phyloP scores from a whole-genome alignment of 2,329 filamentous ascomycete species.

The Aspergillus udagawae region DNA sequence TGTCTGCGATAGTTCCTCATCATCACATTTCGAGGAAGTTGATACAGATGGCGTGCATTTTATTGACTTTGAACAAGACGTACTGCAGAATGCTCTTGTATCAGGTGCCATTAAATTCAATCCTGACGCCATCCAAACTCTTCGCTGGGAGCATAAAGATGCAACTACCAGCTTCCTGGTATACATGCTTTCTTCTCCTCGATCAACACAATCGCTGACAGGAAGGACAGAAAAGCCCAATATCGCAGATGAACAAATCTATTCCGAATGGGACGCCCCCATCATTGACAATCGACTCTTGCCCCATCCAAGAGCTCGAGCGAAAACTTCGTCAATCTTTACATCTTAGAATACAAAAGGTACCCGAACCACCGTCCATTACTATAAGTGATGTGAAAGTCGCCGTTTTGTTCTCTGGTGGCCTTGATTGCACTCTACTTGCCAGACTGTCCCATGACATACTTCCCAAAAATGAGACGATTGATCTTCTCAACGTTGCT shows the following conservation, averaged over 20 bases:
- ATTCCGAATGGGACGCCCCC: conserved; percentile 28
- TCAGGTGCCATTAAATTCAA: conserved; percentile 7
- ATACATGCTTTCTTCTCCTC: conserved; percentile 6
- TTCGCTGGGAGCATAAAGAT: conserved; percentile 25
- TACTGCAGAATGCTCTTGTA: conserved; percentile 2
- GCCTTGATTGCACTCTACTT: conserved; percentile 85
- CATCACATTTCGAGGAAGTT: conserved; percentile 68
- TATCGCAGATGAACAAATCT: conserved; percentile 43
- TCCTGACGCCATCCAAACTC: conserved; percentile 19
- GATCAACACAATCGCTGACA: conserved; percentile 3
- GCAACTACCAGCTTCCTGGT: conserved; percentile 21
- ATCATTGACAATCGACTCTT: conserved; percentile 38
- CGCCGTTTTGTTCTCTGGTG: conserved; percentile 88
- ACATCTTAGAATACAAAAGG: conserved; percentile 58
- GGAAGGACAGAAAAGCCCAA: conserved; percentile 34
- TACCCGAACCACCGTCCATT: conserved; percentile 55
- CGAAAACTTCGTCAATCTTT: conserved; percentile 59
- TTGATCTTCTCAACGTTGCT: conserved; percentile 92
- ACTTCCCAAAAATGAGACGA: conserved; percentile 61
- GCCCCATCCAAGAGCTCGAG: conserved; percentile 52
- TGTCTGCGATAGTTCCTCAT: conserved; percentile 53
- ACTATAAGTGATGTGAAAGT: conserved; percentile 42
- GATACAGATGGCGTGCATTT: conserved; percentile 78
- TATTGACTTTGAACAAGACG: conserved; percentile 49
- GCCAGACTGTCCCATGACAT: conserved; percentile 77